Percentiles rank a stretch among this genome's conserved stretches.
These are phyloP conservation scores for Pseudopyricularia cyperi DNA, from an alignment of 2,329 filamentous ascomycete genomes.

Conservation along the genomic window DNA sequence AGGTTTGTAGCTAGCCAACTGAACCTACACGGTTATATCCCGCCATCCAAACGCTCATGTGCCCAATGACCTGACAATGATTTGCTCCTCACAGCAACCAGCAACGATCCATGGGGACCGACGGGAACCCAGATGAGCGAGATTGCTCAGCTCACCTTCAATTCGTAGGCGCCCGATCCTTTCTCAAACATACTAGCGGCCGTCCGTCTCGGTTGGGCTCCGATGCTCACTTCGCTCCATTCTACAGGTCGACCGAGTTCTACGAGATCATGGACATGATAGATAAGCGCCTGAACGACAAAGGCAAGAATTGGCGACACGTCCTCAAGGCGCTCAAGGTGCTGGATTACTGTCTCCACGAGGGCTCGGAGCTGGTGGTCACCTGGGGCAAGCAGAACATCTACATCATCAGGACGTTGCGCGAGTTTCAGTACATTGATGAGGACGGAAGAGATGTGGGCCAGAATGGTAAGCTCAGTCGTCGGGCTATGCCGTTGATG, in stretches of 20 bases:
- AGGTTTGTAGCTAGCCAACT: constrained; percentile 44
- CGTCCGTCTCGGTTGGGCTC: not conserved
- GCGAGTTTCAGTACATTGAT: constrained; percentile 93
- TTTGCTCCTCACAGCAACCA: constrained; percentile 57
- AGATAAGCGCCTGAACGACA: constrained; percentile 96
- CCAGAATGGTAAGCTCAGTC: constrained; percentile 63
- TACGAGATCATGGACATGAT: constrained; percentile 99
- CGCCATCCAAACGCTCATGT: too few species aligned
- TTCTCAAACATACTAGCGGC: not conserved
- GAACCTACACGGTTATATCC: not conserved
- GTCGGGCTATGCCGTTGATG: not conserved
- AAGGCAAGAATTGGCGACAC: constrained; percentile 99
- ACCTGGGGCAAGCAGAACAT: constrained; percentile 97
- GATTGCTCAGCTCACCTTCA: constrained; percentile 95
- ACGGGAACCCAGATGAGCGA: constrained; percentile 98
- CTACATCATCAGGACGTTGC: constrained; percentile 96
- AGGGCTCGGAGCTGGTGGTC: constrained; percentile 90
- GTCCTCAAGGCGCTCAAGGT: constrained; percentile 97
- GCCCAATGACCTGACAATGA: constrained; percentile 13
- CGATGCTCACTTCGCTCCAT: constrained; percentile 4
- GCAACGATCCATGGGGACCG: constrained; percentile 97
- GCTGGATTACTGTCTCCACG: constrained; percentile 92
- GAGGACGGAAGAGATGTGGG: constrained; percentile 93
- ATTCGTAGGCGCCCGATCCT: constrained; percentile 55
- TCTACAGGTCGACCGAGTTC: constrained; percentile 75